Conservation (phyloP, 495 filamentous ascomycete genomes). For the Penicillium coprophilum region DNA sequence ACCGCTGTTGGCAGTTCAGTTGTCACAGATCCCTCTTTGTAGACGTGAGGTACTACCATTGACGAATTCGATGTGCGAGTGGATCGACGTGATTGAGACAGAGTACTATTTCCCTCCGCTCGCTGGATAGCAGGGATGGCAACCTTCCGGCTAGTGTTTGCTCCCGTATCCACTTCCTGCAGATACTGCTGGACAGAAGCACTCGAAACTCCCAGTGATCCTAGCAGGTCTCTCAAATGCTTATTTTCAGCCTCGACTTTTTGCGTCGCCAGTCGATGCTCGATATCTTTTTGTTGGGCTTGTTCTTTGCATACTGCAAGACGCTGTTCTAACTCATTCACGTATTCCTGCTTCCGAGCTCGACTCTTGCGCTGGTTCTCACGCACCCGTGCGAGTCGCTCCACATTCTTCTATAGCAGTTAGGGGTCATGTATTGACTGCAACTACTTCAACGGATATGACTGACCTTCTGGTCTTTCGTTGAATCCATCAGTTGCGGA, state of each 20-base stretch:
- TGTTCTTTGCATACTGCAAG: constrained; percentile 57
- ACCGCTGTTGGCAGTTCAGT: background rate
- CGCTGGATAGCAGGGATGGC: constrained; percentile 40
- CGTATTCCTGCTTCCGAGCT: constrained; percentile 72
- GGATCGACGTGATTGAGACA: background rate
- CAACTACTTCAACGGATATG: too few species aligned
- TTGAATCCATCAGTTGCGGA: constrained; percentile 1
- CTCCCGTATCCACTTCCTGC: constrained; percentile 20
- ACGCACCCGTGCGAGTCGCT: constrained; percentile 51
- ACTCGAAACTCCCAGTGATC: constrained; percentile 27
- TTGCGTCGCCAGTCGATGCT: constrained; percentile 38
- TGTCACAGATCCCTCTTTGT: constrained; percentile 1
- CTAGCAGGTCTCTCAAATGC: constrained; percentile 30
- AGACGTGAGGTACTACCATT: background rate
- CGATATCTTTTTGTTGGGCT: constrained; percentile 36
- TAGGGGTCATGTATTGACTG: constrained; percentile 6
- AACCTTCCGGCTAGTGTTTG: constrained; percentile 30
- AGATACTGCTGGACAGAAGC: constrained; percentile 36
- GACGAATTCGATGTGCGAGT: background rate
- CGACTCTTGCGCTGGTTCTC: constrained; percentile 82
- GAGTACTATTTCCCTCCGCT: background rate
- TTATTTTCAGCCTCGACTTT: constrained; percentile 42
- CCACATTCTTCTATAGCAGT: constrained; percentile 28
- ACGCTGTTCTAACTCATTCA: constrained; percentile 66
- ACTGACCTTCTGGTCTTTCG: constrained; percentile 4